Conservation (phyloP, 106 monocot genomes). For the Ottelia alismoides region DNA sequence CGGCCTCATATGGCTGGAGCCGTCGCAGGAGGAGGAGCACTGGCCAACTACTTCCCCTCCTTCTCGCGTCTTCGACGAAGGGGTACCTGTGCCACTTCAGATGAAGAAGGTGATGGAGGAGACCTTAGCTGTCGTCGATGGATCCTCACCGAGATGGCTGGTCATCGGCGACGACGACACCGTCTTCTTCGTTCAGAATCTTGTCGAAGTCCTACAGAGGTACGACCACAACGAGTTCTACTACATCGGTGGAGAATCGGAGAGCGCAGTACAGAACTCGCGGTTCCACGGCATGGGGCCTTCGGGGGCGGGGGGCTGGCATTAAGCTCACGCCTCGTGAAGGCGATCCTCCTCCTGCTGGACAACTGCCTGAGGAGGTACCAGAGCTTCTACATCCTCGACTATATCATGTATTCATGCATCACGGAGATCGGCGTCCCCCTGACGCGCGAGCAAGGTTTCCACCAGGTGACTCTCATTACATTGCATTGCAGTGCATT, state of each 20-base stretch:
- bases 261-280: slow-evolving; percentile 2
- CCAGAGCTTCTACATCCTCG: not conserved
- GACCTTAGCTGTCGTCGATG: not conserved
- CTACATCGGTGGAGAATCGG: slow-evolving; percentile 14
- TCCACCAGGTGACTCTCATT: slow-evolving; percentile 2
- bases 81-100: slow-evolving; percentile 1
- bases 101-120: slow-evolving; percentile 4
- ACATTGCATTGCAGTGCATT: not conserved
- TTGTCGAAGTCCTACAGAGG: slow-evolving; percentile 1
- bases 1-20: slow-evolving; percentile 12
- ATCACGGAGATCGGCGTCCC: slow-evolving; percentile 9
- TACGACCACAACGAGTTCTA: slow-evolving; percentile 1
- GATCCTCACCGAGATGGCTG: slow-evolving; percentile 3
- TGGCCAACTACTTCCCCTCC: not conserved
- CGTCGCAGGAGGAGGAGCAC: not conserved
- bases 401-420: slow-evolving; percentile 4
- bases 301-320: slow-evolving; percentile 8
- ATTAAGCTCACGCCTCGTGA: slow-evolving; percentile 3
- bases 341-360: not conserved
- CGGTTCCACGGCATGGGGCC: not conserved
- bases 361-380: slow-evolving; percentile 5
- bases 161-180: slow-evolving; percentile 18
- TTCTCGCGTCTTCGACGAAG: not conserved
- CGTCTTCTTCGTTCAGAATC: slow-evolving; percentile 8
- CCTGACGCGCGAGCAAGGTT: slow-evolving; percentile 2